Evolutionary conservation across 352 stramenopile species (phyloP), one percentile per base, ranked within the genome.

Genomic region (Globisporangium irregulare): DNA sequence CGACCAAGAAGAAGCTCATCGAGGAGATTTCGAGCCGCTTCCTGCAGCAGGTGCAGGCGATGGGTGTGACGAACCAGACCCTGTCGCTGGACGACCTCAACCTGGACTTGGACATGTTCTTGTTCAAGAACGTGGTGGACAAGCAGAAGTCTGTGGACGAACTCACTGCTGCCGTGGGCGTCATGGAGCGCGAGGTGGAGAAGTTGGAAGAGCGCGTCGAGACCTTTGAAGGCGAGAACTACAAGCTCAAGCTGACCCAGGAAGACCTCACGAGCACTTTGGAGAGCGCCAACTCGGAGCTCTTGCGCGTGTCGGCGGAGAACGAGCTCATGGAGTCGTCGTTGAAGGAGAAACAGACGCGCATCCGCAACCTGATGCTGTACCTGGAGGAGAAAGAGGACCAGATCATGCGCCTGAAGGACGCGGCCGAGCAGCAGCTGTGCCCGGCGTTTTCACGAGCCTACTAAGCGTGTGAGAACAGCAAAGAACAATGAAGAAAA

Each of bases 1-100:
- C 84, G 36, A 91, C 82, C 22, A 91, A 94, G 70, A 88, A 90
- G 73, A 91, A 88, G 64, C 76, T 94, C 4, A 74, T 92, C 18
- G 82, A 91, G 18, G 84, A 94, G 63, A 86, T 94, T 51, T 81
- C 81, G 24, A 81, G 81, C 53, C 81, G 82, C 61, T 83, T 91
- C 50, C 72, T 75, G 32, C 70, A 90, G 65, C 80, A 90, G 46
- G 68, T 91, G 53, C 75, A 84, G 55, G 72, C 69, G 6, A 73
- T 60, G 59, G 67, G 20, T 70, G 32, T 38, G 32, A 73, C 9
- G 20, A 60, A 18, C 9, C 27, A 25, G 14, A 48, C 54, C 51
- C 24, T 74, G 66, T 65, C 63, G 0, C 46, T 70, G 4, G 76
- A 80, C 4, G 70, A 71, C 10, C 71, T 90, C 1, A 71, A 78